Evolutionary conservation across 2,329 filamentous ascomycete species (phyloP).

Genomic region (Fusarium falciforme): DNA sequence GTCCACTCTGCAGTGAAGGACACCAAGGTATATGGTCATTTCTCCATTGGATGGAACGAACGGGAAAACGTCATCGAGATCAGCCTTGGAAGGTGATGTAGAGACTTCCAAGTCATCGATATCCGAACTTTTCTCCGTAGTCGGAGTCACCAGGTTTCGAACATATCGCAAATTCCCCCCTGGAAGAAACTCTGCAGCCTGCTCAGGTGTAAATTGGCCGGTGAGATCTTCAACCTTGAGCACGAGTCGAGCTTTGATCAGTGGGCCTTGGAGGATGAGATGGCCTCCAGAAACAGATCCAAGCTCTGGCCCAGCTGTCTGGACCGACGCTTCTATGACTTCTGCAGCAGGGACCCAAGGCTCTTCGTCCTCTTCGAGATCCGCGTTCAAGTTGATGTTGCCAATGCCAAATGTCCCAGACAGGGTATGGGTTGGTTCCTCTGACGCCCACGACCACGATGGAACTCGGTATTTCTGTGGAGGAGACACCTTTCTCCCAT

Average conservation of each 20-base stretch:
- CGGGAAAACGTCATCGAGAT: conserved; percentile 13
- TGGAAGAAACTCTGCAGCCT: conserved; percentile 31
- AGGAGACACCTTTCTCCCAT: conserved; percentile 27
- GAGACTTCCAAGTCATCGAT: neutral
- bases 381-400: conserved; percentile 1
- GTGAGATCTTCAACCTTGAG: conserved; percentile 22
- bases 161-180: conserved; percentile 26
- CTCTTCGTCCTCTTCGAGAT: conserved; percentile 6
- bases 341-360: conserved; percentile 10
- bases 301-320: conserved; percentile 16
- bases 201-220: conserved; percentile 14
- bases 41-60: neutral
- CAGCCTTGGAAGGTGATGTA: neutral
- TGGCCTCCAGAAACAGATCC: conserved; percentile 14
- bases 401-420: conserved; percentile 13
- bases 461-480: conserved; percentile 33
- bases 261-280: conserved; percentile 22
- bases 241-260: conserved; percentile 27
- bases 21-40: conserved; percentile 17
- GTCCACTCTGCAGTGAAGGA: conserved; percentile 13
- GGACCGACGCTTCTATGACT: conserved; percentile 18
- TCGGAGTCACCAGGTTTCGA: conserved; percentile 2
- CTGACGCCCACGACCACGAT: conserved; percentile 36
- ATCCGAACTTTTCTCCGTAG: neutral
- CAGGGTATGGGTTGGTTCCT: conserved; percentile 12